phyloP scores from a whole-genome alignment of 352 stramenopile genomes.

The Globisporangium parvum region DNA sequence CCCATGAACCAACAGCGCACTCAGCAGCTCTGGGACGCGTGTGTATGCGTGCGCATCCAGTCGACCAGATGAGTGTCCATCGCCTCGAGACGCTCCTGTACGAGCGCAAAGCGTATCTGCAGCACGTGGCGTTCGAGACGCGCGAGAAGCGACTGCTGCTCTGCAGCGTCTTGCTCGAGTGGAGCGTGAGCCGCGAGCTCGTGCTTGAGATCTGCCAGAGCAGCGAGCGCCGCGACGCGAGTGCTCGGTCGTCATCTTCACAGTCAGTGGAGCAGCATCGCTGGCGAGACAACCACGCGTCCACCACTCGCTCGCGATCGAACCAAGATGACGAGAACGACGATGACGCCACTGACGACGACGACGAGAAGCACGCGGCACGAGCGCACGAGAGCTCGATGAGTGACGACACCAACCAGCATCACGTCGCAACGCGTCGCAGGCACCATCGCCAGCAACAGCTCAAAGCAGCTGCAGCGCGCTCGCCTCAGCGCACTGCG shows the following conservation, averaged over 20 bases:
- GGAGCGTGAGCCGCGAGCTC: conserved; percentile 37
- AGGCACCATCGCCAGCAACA: conserved; percentile 1
- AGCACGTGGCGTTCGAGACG: conserved; percentile 31
- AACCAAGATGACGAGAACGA: conserved; percentile 7
- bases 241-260: neutral
- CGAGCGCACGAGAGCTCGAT: neutral
- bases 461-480: neutral
- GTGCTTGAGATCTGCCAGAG: conserved; percentile 48
- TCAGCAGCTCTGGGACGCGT: too few species aligned
- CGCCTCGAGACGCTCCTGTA: conserved; percentile 20
- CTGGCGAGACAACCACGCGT: neutral
- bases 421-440: neutral
- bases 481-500: conserved; percentile 1
- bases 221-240: conserved; percentile 7
- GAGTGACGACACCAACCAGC: conserved; percentile 7
- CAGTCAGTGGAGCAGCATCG: neutral
- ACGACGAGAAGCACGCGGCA: neutral
- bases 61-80: conserved; percentile 11
- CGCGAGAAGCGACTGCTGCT: conserved; percentile 36
- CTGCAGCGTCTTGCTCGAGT: conserved; percentile 46
- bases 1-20: too few species aligned
- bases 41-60: neutral
- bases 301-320: neutral
- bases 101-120: conserved; percentile 20
- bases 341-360: conserved; percentile 9